Conservation (phyloP, 78 protist species). For the Dictyostelium intermedium region DNA sequence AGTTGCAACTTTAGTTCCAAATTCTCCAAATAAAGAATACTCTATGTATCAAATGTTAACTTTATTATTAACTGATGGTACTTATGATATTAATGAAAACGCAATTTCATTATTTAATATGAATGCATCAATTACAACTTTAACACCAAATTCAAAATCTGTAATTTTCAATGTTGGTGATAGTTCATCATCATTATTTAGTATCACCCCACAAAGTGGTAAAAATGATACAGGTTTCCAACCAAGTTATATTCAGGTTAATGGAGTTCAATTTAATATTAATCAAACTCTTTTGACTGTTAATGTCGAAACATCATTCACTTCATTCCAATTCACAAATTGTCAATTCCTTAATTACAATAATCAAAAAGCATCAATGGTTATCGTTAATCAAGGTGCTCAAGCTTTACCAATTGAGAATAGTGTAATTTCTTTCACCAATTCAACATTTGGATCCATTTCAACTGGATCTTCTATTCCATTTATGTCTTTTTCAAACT, state of each 20-base stretch:
- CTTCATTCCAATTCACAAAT: background rate
- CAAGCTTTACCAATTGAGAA: background rate
- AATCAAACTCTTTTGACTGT: background rate
- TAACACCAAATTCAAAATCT: background rate
- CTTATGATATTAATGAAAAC: background rate
- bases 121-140: background rate
- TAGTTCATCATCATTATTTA: background rate
- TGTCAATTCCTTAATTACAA: background rate
- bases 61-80: background rate
- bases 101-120: background rate
- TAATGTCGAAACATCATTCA: too few species aligned
- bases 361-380: background rate
- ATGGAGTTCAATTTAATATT: background rate
- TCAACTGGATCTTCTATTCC: background rate
- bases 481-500: background rate
- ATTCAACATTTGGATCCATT: background rate
- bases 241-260: background rate
- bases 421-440: background rate
- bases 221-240: background rate
- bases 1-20: background rate
- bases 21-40: background rate
- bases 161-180: background rate
- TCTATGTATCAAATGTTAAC: background rate
- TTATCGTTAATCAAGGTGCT: background rate
- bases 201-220: background rate